Conservation (phyloP, 202 grass and related monocot genomes). For the Musa balbisiana region DNA sequence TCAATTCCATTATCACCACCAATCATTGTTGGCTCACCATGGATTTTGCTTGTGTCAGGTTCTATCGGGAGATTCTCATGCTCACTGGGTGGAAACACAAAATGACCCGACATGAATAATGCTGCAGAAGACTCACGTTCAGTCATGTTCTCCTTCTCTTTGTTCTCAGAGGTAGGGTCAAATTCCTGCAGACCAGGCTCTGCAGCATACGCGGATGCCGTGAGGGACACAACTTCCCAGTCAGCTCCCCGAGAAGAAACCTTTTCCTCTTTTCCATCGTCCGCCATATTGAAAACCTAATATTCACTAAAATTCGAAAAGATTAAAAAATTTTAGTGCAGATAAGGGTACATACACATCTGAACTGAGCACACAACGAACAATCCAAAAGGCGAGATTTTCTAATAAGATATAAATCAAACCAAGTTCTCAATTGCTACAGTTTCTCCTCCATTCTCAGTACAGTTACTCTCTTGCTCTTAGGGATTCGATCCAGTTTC, state of each 20-base stretch:
- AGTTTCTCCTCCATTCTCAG: not conserved
- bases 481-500: not conserved
- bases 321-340: not conserved
- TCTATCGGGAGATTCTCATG: constrained; percentile 82
- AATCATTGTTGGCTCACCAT: constrained; percentile 25
- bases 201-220: constrained; percentile 52
- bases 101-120: constrained; percentile 52
- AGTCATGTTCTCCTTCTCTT: constrained; percentile 15
- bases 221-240: constrained; percentile 83
- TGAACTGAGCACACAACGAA: not conserved
- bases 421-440: not conserved
- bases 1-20: constrained; percentile 3
- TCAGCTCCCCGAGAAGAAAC: constrained; percentile 36
- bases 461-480: not conserved
- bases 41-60: constrained; percentile 26
- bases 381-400: not conserved
- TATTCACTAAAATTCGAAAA: not conserved
- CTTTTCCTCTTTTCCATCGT: constrained; percentile 34
- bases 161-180: constrained; percentile 10
- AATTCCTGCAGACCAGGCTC: constrained; percentile 21
- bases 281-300: constrained; percentile 36
- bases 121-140: constrained; percentile 28
- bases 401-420: not conserved
- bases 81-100: constrained; percentile 73
- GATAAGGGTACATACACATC: not conserved